Conservation (phyloP, 2,329 filamentous ascomycete genomes). For the Phaeosphaeriaceae sp. region DNA sequence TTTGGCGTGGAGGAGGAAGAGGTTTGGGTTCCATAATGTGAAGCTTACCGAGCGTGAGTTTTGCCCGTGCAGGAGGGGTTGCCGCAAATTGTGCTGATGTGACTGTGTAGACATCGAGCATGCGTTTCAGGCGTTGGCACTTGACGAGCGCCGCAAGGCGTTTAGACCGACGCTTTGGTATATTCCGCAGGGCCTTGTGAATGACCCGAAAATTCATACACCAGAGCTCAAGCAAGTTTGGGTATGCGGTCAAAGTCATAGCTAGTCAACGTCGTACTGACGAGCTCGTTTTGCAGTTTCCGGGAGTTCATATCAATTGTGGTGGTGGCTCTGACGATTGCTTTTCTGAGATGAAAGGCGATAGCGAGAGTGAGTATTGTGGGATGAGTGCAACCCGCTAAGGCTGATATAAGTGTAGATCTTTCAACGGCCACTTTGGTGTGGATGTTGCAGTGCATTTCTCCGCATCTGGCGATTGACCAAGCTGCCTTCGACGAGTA, state of each 20-base stretch:
- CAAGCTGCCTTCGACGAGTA: constrained; percentile 51
- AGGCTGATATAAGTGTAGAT: constrained; percentile 27
- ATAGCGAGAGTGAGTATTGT: constrained; percentile 38
- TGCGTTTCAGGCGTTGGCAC: constrained; percentile 63
- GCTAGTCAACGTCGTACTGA: neutral
- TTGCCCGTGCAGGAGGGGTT: neutral
- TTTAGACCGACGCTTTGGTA: constrained; percentile 63
- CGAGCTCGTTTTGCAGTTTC: constrained; percentile 40
- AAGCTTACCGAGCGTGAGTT: constrained; percentile 43
- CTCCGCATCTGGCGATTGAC: constrained; percentile 56
- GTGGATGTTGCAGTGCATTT: constrained; percentile 65
- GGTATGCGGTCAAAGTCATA: constrained; percentile 26
- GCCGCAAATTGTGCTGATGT: constrained; percentile 1
- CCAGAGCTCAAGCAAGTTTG: constrained; percentile 60
- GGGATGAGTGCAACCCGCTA: neutral
- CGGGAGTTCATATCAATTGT: constrained; percentile 61
- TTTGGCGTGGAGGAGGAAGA: constrained; percentile 24
- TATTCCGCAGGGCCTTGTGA: constrained; percentile 45
- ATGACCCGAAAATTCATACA: constrained; percentile 25
- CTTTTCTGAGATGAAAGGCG: constrained; percentile 40
- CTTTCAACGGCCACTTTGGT: constrained; percentile 59
- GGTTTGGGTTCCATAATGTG: constrained; percentile 46
- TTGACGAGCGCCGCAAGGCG: constrained; percentile 62
- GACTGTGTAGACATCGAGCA: constrained; percentile 53
- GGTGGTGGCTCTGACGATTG: constrained; percentile 55